Conservation (phyloP, 495 filamentous ascomycete genomes). For the Cercophora samala region DNA sequence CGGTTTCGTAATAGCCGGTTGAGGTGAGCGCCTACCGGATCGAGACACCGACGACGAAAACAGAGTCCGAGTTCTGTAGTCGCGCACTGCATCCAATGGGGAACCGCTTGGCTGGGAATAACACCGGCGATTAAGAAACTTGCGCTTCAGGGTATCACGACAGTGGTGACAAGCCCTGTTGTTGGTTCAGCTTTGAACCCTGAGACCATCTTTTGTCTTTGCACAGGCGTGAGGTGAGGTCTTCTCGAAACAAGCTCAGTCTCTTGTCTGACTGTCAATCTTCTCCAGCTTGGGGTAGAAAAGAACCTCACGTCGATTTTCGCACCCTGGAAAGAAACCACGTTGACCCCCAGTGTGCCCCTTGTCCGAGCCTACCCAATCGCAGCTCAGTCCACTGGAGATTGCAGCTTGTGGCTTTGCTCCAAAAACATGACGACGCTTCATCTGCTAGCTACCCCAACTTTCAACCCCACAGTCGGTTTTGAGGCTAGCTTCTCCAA, state of each 20-base stretch:
- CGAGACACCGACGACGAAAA: background rate
- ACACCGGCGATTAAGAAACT: background rate
- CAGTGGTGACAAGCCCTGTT: background rate
- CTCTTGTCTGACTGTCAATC: background rate
- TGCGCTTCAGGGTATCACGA: background rate
- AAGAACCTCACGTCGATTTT: background rate
- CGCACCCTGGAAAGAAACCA: background rate
- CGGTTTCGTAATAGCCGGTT: background rate
- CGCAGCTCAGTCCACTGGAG: background rate
- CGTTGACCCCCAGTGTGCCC: background rate
- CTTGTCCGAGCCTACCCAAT: background rate
- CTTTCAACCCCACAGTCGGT: background rate
- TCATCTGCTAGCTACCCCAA: background rate
- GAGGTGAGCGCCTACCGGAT: background rate
- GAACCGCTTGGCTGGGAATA: background rate
- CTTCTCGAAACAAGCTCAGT: background rate
- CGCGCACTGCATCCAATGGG: background rate
- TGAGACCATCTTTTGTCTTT: background rate
- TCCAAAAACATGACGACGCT: background rate
- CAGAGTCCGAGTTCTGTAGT: background rate
- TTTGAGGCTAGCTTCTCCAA: background rate
- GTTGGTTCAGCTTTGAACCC: background rate
- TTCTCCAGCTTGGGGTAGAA: background rate
- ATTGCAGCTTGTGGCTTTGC: background rate
- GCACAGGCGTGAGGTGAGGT: background rate